These are phyloP conservation scores for Fistulifera solaris DNA, from an alignment of 108 stramenopile species.

Conservation along the genomic window DNA sequence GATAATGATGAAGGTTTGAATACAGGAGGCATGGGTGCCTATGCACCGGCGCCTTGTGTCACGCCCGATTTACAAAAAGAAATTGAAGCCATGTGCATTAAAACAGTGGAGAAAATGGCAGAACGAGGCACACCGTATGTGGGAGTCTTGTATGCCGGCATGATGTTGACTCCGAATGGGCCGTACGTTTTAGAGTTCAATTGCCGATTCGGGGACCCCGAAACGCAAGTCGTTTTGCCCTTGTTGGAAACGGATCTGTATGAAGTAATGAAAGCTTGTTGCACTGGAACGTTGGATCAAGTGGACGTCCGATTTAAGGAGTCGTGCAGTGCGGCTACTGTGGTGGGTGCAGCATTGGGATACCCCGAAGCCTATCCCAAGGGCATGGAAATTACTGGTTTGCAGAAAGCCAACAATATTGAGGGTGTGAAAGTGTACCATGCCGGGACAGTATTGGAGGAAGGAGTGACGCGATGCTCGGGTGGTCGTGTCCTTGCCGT, in stretches of 20 bases:
- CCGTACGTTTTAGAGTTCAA: slow-evolving; percentile 96
- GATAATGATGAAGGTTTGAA: slow-evolving; percentile 96
- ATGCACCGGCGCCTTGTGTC: slow-evolving; percentile 95
- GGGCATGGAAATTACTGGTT: slow-evolving; percentile 87
- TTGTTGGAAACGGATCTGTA: slow-evolving; percentile 91
- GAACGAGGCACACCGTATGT: slow-evolving; percentile 93
- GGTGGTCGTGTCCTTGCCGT: slow-evolving; percentile 97
- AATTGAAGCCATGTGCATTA: slow-evolving; percentile 86
- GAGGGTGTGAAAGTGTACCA: slow-evolving; percentile 89
- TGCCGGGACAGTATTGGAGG: slow-evolving; percentile 82
- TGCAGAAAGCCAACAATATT: slow-evolving; percentile 51
- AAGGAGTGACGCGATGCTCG: slow-evolving; percentile 60
- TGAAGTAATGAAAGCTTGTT: slow-evolving; percentile 90
- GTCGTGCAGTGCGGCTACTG: slow-evolving; percentile 77
- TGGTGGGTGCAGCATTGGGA: slow-evolving; percentile 92
- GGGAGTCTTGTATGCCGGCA: slow-evolving; percentile 95
- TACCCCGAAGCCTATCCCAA: slow-evolving; percentile 93
- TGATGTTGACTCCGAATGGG: slow-evolving; percentile 93
- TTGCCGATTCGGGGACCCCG: slow-evolving; percentile 98
- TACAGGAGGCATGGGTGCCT: slow-evolving; percentile 99
- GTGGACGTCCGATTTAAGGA: slow-evolving; percentile 82
- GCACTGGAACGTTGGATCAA: slow-evolving; percentile 73
- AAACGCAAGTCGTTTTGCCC: slow-evolving; percentile 97
- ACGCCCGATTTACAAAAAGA: slow-evolving; percentile 79
- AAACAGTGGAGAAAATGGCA: slow-evolving; percentile 91